These are phyloP conservation scores for Botrytis fragariae DNA, from an alignment of 2,329 filamentous ascomycete genomes.

Conservation along the genomic window DNA sequence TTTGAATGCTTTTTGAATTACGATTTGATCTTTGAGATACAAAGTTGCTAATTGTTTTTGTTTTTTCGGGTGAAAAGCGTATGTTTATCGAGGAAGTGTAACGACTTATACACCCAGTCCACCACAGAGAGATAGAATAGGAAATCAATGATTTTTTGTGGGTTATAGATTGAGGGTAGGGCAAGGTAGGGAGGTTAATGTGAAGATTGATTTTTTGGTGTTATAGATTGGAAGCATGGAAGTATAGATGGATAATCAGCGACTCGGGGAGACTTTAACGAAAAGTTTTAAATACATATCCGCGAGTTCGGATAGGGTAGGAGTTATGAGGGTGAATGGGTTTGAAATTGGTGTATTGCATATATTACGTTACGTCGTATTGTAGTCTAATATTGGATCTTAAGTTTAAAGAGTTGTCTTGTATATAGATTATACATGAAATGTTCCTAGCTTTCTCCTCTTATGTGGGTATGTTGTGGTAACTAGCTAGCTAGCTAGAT, in stretches of 20 bases:
- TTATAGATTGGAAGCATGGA: background rate
- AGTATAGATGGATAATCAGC: background rate
- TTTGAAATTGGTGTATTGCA: too few species aligned
- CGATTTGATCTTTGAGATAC: background rate
- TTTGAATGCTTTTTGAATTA: background rate
- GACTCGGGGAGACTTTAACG: background rate
- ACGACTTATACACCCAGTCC: constrained; percentile 16
- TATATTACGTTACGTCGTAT: too few species aligned
- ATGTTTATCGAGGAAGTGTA: constrained; percentile 18
- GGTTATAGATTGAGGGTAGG: background rate
- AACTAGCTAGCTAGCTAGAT: too few species aligned
- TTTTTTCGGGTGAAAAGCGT: constrained; percentile 11
- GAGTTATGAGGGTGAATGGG: too few species aligned
- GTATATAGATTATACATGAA: background rate
- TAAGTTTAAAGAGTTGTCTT: rapidly evolving
- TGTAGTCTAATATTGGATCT: background rate
- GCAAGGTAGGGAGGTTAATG: background rate
- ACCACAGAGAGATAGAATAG: background rate
- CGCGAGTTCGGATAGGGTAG: background rate
- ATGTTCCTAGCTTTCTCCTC: rapidly evolving
- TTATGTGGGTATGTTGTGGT: background rate
- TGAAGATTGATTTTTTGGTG: background rate
- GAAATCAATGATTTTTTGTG: background rate
- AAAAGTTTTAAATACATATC: background rate
- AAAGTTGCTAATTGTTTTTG: constrained; percentile 11